Evolutionary conservation across 2,329 filamentous ascomycete species (phyloP).

Genomic region (Aureobasidium lini): DNA sequence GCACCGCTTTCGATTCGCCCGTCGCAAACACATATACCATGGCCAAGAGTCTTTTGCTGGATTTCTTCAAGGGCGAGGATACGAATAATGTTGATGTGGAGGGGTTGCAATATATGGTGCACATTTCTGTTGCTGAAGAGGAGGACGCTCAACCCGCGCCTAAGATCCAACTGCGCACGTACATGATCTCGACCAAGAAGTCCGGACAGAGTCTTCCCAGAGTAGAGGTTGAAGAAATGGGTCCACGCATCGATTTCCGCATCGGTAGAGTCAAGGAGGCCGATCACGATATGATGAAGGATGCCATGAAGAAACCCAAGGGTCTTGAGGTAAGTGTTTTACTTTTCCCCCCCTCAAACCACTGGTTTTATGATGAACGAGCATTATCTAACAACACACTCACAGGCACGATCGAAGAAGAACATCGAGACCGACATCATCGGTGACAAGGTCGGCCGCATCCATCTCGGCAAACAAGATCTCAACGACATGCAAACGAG

Average conservation of each 20-base stretch:
- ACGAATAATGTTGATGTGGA: slow-evolving; percentile 85
- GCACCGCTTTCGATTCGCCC: slow-evolving; percentile 77
- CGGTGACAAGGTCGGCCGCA: slow-evolving; percentile 91
- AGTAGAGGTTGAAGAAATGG: slow-evolving; percentile 92
- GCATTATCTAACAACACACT: slow-evolving; percentile 18
- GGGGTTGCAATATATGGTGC: slow-evolving; percentile 84
- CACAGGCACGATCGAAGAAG: slow-evolving; percentile 69
- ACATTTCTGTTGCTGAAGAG: slow-evolving; percentile 62
- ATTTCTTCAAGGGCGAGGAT: slow-evolving; percentile 83
- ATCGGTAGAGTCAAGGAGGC: slow-evolving; percentile 74
- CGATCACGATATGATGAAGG: slow-evolving; percentile 73
- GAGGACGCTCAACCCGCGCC: slow-evolving; percentile 37
- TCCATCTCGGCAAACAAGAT: slow-evolving; percentile 88
- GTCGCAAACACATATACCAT: slow-evolving; percentile 72
- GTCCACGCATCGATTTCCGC: slow-evolving; percentile 85
- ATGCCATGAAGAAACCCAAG: slow-evolving; percentile 81
- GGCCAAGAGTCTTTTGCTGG: slow-evolving; percentile 77
- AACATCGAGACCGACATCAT: slow-evolving; percentile 86
- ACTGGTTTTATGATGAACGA: not conserved
- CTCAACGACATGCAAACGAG: slow-evolving; percentile 80
- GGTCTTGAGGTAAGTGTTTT: slow-evolving; percentile 55
- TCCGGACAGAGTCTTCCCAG: slow-evolving; percentile 73
- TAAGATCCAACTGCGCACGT: slow-evolving; percentile 62
- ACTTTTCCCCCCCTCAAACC: not conserved
- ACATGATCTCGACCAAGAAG: slow-evolving; percentile 78